Percentiles rank a stretch among this genome's conserved stretches.
Evolutionary conservation across 2,329 filamentous ascomycete species (phyloP).

Genomic region (Magnaporthiopsis poae): DNA sequence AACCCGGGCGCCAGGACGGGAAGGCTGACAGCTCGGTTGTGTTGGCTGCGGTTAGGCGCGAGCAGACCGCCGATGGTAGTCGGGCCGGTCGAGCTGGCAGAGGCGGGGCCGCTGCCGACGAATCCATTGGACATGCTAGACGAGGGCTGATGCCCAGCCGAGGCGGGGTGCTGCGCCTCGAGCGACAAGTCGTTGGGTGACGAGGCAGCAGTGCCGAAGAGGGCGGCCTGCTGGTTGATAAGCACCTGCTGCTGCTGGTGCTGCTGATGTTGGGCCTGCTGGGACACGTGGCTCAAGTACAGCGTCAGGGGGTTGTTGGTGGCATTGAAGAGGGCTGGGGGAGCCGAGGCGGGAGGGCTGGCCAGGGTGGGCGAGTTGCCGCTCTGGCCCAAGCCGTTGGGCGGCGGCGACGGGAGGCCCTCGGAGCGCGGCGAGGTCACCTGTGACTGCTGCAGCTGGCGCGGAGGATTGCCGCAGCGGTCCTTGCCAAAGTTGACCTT

Average conservation of each 20-base stretch:
- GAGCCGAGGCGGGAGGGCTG: slow-evolving; percentile 47
- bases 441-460: slow-evolving; percentile 59
- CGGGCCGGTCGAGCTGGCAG: slow-evolving; percentile 41
- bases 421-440: slow-evolving; percentile 58
- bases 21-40: slow-evolving; percentile 79
- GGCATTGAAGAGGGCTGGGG: slow-evolving; percentile 67
- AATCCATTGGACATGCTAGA: slow-evolving; percentile 58
- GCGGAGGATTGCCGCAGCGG: slow-evolving; percentile 88
- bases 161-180: slow-evolving; percentile 37
- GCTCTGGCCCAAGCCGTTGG: slow-evolving; percentile 47
- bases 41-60: slow-evolving; percentile 53
- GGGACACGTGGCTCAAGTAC: slow-evolving; percentile 77
- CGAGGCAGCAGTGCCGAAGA: slow-evolving; percentile 65
- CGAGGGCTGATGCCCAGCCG: slow-evolving; percentile 54
- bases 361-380: slow-evolving; percentile 46
- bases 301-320: slow-evolving; percentile 84
- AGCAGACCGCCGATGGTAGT: slow-evolving; percentile 69
- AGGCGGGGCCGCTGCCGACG: slow-evolving; percentile 29
- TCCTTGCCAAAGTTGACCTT: slow-evolving; percentile 99
- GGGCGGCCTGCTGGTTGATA: slow-evolving; percentile 65
- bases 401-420: slow-evolving; percentile 45
- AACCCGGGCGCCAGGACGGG: slow-evolving; percentile 59
- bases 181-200: slow-evolving; percentile 45
- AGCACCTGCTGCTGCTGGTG: slow-evolving; percentile 64
- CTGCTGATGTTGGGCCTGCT: slow-evolving; percentile 63